These are phyloP conservation scores for Corrigiola litoralis DNA, from an alignment of 179 eudicot species.

Conservation along the genomic window DNA sequence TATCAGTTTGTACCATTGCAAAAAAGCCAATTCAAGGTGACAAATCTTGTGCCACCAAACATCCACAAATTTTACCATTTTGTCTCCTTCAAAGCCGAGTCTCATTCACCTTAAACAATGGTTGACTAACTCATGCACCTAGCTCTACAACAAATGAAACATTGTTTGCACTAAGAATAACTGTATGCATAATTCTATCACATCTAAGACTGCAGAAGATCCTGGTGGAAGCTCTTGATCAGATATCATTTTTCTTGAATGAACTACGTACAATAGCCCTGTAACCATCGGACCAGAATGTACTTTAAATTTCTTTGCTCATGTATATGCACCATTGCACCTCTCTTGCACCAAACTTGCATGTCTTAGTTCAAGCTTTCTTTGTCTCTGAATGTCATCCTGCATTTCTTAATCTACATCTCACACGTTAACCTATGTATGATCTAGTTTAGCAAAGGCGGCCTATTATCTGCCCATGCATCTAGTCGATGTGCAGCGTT, in stretches of 20 bases:
- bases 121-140: neutral
- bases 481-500: conserved; percentile 40
- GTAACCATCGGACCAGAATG: no score
- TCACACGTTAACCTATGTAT: neutral
- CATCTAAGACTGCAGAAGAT: neutral
- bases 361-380: no score
- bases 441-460: conserved; percentile 28
- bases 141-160: conserved; percentile 2
- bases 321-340: no score
- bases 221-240: neutral
- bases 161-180: neutral
- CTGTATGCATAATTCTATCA: neutral
- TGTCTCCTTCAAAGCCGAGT: neutral
- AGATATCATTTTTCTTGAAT: no score
- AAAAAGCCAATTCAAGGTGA: no score
- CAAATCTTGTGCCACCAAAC: no score
- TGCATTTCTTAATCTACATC: neutral
- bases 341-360: no score
- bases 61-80: no score
- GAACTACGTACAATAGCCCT: no score
- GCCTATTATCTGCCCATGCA: conserved; percentile 42
- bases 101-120: conserved; percentile 1
- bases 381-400: neutral
- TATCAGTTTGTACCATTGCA: no score
- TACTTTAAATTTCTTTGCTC: no score